These are phyloP conservation scores for Leptographium galeiforme DNA, from an alignment of 2,329 filamentous ascomycete species.

Conservation along the genomic window DNA sequence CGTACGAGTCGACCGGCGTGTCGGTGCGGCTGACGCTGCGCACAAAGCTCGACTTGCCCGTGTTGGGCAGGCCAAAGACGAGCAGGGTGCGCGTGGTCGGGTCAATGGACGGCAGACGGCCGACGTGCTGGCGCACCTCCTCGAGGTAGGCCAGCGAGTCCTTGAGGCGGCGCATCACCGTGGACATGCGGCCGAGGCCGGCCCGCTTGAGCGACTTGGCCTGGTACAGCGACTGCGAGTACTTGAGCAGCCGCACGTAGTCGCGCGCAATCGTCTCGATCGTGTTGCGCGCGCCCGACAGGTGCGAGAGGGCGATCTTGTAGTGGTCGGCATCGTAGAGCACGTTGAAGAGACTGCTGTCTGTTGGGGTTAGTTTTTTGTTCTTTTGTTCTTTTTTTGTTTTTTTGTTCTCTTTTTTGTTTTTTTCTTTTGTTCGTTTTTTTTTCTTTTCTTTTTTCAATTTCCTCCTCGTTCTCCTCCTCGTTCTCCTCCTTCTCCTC, in stretches of 20 bases:
- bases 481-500: too few relatives aligned
- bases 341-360: constrained; percentile 78
- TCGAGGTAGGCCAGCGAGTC: constrained; percentile 92
- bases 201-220: constrained; percentile 98
- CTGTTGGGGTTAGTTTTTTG: constrained; percentile 9
- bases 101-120: constrained; percentile 95
- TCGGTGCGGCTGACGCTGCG: constrained; percentile 86
- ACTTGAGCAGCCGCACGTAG: constrained; percentile 82
- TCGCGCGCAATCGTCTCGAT: constrained; percentile 94
- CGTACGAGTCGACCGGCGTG: constrained; percentile 94
- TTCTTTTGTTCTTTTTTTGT: too few relatives aligned
- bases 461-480: too few relatives aligned
- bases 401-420: too few relatives aligned
- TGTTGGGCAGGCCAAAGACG: constrained; percentile 95
- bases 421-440: too few relatives aligned
- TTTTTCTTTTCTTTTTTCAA: too few relatives aligned
- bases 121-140: constrained; percentile 90
- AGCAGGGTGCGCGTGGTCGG: constrained; percentile 92
- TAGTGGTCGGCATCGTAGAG: constrained; percentile 98
- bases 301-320: constrained; percentile 86
- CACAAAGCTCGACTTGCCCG: constrained; percentile 93
- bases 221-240: constrained; percentile 92
- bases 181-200: constrained; percentile 94
- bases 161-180: constrained; percentile 86
- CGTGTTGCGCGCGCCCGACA: constrained; percentile 89